Percentiles rank a stretch among this genome's conserved stretches.
Conservation (phyloP, 2,329 filamentous ascomycete species). For the Aspergillus jensenii region DNA sequence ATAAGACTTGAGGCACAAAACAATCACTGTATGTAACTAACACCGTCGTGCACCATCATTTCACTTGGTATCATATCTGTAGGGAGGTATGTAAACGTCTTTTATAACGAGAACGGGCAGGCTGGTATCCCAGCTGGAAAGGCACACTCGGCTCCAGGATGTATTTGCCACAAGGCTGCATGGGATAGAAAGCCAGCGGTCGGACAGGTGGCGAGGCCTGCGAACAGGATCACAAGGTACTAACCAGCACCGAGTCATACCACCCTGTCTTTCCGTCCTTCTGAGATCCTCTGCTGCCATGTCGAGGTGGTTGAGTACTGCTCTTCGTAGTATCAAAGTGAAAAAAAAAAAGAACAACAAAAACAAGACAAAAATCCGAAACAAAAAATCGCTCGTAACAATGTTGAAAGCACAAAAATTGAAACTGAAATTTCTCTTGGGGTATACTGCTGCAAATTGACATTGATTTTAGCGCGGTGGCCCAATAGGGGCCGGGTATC, state of each 20-base stretch:
- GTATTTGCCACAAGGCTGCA: neutral
- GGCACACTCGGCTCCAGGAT: neutral
- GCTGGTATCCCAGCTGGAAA: neutral
- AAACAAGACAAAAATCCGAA: conserved; percentile 19
- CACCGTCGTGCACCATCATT: conserved; percentile 27
- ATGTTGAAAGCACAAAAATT: conserved; percentile 39
- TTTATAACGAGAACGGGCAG: conserved; percentile 13
- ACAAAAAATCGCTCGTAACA: conserved; percentile 25
- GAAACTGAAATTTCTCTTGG: conserved; percentile 36
- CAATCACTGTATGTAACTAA: conserved; percentile 10
- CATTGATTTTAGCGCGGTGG: conserved; percentile 75
- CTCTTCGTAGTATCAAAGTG: conserved; percentile 33
- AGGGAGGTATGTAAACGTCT: conserved; percentile 10
- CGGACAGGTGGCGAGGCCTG: neutral
- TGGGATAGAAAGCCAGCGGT: neutral
- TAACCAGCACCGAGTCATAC: neutral
- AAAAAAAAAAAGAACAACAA: conserved; percentile 20
- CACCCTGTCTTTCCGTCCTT: conserved; percentile 10
- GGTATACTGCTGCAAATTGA: conserved; percentile 48
- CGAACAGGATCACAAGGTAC: neutral
- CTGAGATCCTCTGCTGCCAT: neutral
- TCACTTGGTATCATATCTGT: conserved; percentile 27
- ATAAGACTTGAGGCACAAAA: conserved; percentile 1
- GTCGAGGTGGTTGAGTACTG: conserved; percentile 7
- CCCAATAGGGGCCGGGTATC: conserved; percentile 91